phyloP scores from a whole-genome alignment of 2,329 filamentous ascomycete species.

The Xylariaceae sp. region DNA sequence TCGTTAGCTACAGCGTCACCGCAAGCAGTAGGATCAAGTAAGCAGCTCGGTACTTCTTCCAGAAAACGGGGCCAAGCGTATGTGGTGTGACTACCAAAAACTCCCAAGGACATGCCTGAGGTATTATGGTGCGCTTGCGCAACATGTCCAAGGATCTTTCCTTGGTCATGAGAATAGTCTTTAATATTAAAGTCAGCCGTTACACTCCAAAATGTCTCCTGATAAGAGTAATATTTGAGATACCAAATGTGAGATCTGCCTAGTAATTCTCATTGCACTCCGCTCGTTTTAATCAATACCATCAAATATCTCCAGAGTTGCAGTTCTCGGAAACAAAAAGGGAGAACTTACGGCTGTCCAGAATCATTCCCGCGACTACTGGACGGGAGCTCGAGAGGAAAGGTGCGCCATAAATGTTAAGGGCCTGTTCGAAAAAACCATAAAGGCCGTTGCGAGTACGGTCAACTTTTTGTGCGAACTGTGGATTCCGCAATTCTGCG shows the following conservation, averaged over 20 bases:
- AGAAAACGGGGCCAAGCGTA: constrained; percentile 73
- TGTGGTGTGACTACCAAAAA: constrained; percentile 74
- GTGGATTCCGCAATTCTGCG: constrained; percentile 67
- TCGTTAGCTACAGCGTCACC: constrained; percentile 49
- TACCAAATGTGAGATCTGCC: too few relatives aligned
- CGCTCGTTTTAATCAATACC: too few relatives aligned
- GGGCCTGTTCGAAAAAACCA: constrained; percentile 43
- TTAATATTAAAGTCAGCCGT: not conserved
- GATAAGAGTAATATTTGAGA: too few relatives aligned
- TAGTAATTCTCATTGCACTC: too few relatives aligned
- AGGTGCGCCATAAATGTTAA: constrained; percentile 52
- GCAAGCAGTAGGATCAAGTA: constrained; percentile 43
- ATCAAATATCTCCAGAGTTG: too few relatives aligned
- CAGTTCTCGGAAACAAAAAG: not conserved
- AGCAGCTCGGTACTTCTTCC: constrained; percentile 67
- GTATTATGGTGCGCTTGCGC: constrained; percentile 61
- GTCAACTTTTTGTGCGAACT: constrained; percentile 65
- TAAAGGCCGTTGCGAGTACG: constrained; percentile 62
- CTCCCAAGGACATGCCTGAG: constrained; percentile 66
- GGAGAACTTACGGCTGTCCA: constrained; percentile 58
- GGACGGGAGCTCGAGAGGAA: constrained; percentile 51
- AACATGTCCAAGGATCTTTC: constrained; percentile 69
- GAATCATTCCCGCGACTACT: constrained; percentile 72
- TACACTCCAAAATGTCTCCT: not conserved
- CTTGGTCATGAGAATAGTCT: constrained; percentile 63